Conservation (phyloP, 345 rosid genomes). For the Triadica sebifera region DNA sequence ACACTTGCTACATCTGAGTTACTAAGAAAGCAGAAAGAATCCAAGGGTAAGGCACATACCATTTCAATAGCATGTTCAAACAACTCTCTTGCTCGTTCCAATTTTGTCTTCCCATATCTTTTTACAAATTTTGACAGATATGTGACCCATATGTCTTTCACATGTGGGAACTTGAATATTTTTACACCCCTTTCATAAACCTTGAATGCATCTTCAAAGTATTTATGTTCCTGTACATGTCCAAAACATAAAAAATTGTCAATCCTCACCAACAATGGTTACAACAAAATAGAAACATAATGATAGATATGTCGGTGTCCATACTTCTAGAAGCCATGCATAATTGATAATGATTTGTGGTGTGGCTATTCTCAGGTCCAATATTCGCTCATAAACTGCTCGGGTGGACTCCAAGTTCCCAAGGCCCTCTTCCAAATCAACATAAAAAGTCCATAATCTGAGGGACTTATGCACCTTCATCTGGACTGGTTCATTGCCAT, state of each 20-base stretch:
- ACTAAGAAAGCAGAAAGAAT: too few species aligned
- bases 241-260: slow-evolving; percentile 8
- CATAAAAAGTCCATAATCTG: slow-evolving; percentile 91
- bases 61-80: slow-evolving; percentile 89
- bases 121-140: slow-evolving; percentile 86
- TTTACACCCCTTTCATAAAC: slow-evolving; percentile 97
- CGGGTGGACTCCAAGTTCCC: slow-evolving; percentile 89
- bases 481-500: slow-evolving; percentile 93
- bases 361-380: slow-evolving; percentile 92
- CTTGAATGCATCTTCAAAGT: slow-evolving; percentile 98
- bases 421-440: slow-evolving; percentile 92
- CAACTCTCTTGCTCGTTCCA: slow-evolving; percentile 92
- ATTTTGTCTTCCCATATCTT: slow-evolving; percentile 83
- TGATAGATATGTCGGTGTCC: slow-evolving; percentile 3
- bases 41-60: slow-evolving; percentile 24
- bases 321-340: slow-evolving; percentile 78
- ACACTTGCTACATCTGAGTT: neutral
- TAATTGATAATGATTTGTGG: slow-evolving; percentile 93
- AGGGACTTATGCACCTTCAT: slow-evolving; percentile 85
- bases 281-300: neutral
- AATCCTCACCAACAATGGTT: slow-evolving; percentile 1
- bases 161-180: slow-evolving; percentile 96
- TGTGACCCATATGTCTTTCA: slow-evolving; percentile 91
- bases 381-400: slow-evolving; percentile 85
- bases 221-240: slow-evolving; percentile 67